Percentiles rank a stretch among this genome's conserved stretches.
Evolutionary conservation across 768 basidiomycete species (phyloP).

Genomic region (Sporobolomyces phaffii): DNA sequence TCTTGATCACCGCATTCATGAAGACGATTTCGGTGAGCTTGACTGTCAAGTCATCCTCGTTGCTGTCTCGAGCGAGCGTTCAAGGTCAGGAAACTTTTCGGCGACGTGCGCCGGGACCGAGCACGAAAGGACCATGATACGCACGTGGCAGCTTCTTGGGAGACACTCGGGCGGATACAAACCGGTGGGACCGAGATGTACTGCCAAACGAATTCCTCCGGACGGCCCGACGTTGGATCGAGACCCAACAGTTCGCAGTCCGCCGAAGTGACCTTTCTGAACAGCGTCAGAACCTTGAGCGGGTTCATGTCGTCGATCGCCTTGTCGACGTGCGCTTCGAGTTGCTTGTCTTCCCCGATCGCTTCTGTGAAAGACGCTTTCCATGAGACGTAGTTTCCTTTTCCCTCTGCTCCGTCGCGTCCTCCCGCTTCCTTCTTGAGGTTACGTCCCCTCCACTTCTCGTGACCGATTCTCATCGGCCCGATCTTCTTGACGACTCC

Average conservation of each 20-base stretch:
- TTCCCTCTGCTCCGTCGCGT: slow-evolving; percentile 56
- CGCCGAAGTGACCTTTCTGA: slow-evolving; percentile 85
- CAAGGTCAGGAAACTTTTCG: slow-evolving; percentile 7
- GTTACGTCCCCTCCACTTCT: slow-evolving; percentile 93
- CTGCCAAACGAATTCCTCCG: slow-evolving; percentile 98
- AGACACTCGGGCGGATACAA: slow-evolving; percentile 92
- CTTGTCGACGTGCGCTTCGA: slow-evolving; percentile 75
- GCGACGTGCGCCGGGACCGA: neutral
- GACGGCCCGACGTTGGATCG: slow-evolving; percentile 77
- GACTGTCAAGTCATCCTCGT: slow-evolving; percentile 95
- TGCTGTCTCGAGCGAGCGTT: slow-evolving; percentile 55
- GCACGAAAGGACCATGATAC: slow-evolving; percentile 15
- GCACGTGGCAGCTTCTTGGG: slow-evolving; percentile 79
- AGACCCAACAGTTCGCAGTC: slow-evolving; percentile 92
- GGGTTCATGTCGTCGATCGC: slow-evolving; percentile 93
- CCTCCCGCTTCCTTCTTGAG: slow-evolving; percentile 79
- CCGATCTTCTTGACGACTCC: slow-evolving; percentile 95
- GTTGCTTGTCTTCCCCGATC: slow-evolving; percentile 77
- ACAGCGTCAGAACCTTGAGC: slow-evolving; percentile 83
- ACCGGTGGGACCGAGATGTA: slow-evolving; percentile 97
- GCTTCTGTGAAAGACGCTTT: slow-evolving; percentile 64
- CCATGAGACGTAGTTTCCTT: slow-evolving; percentile 37
- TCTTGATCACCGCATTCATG: slow-evolving; percentile 84
- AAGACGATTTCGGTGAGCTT: slow-evolving; percentile 96
- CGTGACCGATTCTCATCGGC: slow-evolving; percentile 91